These are phyloP conservation scores for Eragrostis tef DNA, from an alignment of 202 grass and related monocot species.

Conservation along the genomic window DNA sequence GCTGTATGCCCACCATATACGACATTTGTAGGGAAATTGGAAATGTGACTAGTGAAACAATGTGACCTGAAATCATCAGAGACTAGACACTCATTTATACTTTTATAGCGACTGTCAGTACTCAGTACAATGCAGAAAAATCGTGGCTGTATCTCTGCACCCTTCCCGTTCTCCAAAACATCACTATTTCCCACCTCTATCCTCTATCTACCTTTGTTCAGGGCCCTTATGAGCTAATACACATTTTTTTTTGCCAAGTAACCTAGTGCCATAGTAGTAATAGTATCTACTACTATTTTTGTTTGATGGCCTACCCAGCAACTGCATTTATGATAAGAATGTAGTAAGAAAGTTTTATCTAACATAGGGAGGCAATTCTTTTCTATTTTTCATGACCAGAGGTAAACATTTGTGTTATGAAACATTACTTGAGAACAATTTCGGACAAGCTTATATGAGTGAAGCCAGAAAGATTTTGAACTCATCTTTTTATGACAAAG, in stretches of 20 bases:
- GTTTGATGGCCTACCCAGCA: background rate
- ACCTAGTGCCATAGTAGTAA: background rate
- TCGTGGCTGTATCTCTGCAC: background rate
- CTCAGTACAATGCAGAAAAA: background rate
- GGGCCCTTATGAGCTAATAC: background rate
- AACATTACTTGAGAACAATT: conserved; percentile 5
- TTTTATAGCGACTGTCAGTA: background rate
- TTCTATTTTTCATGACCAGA: background rate
- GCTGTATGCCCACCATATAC: background rate
- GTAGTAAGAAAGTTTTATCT: conserved; percentile 4
- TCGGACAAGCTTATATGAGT: background rate
- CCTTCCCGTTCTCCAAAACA: no score
- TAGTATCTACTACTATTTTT: background rate
- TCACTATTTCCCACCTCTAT: background rate
- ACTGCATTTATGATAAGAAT: background rate
- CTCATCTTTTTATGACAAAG: background rate
- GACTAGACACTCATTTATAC: background rate
- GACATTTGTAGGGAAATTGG: background rate
- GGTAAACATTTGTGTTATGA: background rate
- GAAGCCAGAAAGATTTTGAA: background rate
- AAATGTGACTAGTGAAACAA: conserved; percentile 11
- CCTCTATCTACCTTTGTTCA: background rate
- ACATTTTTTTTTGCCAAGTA: background rate
- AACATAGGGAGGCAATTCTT: background rate
- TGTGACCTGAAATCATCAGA: background rate